These are phyloP conservation scores for Trametes meyenii DNA, from an alignment of 768 basidiomycete species.

Conservation along the genomic window DNA sequence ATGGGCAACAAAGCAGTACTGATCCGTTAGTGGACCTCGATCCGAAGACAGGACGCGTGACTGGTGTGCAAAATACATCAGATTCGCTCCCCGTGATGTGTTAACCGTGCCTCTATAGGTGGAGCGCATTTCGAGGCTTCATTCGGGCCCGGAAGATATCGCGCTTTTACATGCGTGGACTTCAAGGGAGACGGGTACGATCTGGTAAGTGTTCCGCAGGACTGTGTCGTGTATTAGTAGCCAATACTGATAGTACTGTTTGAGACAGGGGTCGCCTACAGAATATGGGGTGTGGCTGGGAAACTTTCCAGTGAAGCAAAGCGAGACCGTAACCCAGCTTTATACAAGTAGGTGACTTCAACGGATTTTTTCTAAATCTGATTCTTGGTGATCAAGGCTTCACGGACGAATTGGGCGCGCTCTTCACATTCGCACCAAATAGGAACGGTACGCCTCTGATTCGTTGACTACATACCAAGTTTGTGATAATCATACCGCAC, in stretches of 20 bases:
- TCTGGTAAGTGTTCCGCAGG: slow-evolving; percentile 14
- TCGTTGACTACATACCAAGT: slow-evolving; percentile 4
- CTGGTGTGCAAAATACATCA: slow-evolving; percentile 39
- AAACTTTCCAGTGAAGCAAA: slow-evolving; percentile 50
- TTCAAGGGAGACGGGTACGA: slow-evolving; percentile 54
- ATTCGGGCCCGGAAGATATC: slow-evolving; percentile 62
- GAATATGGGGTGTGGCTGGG: slow-evolving; percentile 63
- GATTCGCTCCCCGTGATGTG: slow-evolving; percentile 36
- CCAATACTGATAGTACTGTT: not conserved
- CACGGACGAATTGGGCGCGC: slow-evolving; percentile 51
- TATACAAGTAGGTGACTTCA: slow-evolving; percentile 45
- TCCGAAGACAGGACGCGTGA: slow-evolving; percentile 50
- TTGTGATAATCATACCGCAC: not conserved
- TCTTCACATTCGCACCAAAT: slow-evolving; percentile 53
- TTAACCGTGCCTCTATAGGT: slow-evolving; percentile 28
- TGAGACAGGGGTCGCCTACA: slow-evolving; percentile 37
- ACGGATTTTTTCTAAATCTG: not conserved
- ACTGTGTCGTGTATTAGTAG: slow-evolving; percentile 11
- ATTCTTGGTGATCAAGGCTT: slow-evolving; percentile 39
- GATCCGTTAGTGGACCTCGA: slow-evolving; percentile 53
- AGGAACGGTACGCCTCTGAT: slow-evolving; percentile 26
- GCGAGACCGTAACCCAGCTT: slow-evolving; percentile 48
- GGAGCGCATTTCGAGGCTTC: slow-evolving; percentile 52
- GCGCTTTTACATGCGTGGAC: slow-evolving; percentile 61
- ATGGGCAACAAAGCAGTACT: slow-evolving; percentile 56